Base-by-base conservation (phyloP, 2,329 filamentous ascomycete genomes). In the Cladorrhinum sp. region DNA sequence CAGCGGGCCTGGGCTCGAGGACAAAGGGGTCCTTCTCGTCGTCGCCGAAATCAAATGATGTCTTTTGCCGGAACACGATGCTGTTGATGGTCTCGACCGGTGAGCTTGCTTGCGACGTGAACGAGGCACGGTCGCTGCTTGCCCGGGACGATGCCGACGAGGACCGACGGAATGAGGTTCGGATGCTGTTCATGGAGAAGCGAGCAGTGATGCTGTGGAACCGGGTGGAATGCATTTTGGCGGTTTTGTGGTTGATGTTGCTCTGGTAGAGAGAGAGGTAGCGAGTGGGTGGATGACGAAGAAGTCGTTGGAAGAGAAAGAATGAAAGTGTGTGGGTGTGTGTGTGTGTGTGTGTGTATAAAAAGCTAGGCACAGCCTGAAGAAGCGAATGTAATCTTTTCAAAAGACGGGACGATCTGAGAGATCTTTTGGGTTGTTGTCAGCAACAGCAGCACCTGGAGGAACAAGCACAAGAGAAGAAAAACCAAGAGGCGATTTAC, bases 1-100 rank as follows among this genome's bases (percentile, higher is more conserved):
- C 82, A 36, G 86, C 78, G 10, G 85, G 85, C 49, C 85, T 75
- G 1, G 85, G 85, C 73, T 88, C 85, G 24, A 88, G 78, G 18
- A 88, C 75, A 66, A 76, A 77, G 8, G 87, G 75, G 67, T 83
- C 83, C 67, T 73, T 84, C 68, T 83, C 82, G 67, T 86, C 85
- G 67, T 82, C 82, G 66, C 85, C 82, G 63, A 85, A 74, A 67
- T 81, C 77, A n/a, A 82, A 70, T 64, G 85, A 79, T 18, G 81
- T 84, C 12, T 82, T 81, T 66, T 84, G 83, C n/a, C 80, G 77
- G 66, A 81, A 79, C 62, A 87, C 80, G 70, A 86, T 77, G 67
- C 77, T 81, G 75, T 86, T 86, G 76, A 86, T 83, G 56, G 81
- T 77, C 55, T 75, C 74, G 16, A 76, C 75, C 2, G 77, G 77